Evolutionary conservation across 177 flowering plant species (phyloP).

Genomic region (Telopea speciosissima): DNA sequence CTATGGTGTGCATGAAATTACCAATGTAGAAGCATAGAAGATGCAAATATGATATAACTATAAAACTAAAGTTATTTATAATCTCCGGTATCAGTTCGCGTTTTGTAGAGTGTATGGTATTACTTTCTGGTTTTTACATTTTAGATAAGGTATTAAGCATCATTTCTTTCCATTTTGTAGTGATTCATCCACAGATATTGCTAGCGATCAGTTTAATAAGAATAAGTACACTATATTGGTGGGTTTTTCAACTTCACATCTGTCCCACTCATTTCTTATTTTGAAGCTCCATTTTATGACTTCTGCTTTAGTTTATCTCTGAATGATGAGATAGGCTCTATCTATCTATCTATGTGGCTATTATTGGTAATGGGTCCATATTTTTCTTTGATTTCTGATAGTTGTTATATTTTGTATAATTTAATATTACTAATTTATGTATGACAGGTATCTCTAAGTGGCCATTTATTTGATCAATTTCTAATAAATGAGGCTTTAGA

Average conservation of each 20-base stretch:
- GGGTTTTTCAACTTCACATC: slow-evolving; percentile 11
- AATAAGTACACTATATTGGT: slow-evolving; percentile 60
- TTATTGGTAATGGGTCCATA: neutral
- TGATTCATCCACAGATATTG: slow-evolving; percentile 26
- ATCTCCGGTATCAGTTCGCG: neutral
- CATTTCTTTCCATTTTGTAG: slow-evolving; percentile 36
- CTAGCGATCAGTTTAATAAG: slow-evolving; percentile 24
- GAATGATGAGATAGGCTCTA: too few species aligned
- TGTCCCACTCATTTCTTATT: neutral
- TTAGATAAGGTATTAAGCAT: neutral
- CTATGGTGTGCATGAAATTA: neutral
- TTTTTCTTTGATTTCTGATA: neutral
- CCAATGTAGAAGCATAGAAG: neutral
- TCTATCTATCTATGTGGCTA: neutral
- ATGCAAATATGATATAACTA: neutral
- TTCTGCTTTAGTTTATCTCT: neutral
- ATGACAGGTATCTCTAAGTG: slow-evolving; percentile 89
- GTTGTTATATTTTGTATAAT: neutral
- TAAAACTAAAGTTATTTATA: neutral
- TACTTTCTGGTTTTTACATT: neutral
- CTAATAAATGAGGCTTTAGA: slow-evolving; percentile 93
- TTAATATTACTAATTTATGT: slow-evolving; percentile 1
- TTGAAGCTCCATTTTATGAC: neutral
- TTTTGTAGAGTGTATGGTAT: neutral
- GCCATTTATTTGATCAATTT: slow-evolving; percentile 92